Base-by-base conservation (phyloP, 805 yeast species). In the Yarrowia keelungensis region DNA sequence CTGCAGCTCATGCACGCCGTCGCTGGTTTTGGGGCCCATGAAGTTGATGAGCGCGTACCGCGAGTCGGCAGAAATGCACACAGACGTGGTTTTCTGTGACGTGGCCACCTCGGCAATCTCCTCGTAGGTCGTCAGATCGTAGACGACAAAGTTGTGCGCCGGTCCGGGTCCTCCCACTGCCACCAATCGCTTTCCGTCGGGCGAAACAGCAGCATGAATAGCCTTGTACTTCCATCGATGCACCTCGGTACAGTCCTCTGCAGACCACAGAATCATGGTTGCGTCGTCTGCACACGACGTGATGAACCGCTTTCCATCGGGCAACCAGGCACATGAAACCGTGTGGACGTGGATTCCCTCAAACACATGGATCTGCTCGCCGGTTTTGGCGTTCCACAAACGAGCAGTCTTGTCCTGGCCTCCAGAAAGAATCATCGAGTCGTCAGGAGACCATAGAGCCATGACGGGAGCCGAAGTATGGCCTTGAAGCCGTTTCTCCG, bases 381-480 rank as follows among this genome's bases (percentile, higher is more conserved):
- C 86, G 8, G 79, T 78, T 69, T 71, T 77, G 2, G 88, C 79
- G 72, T 86, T 86, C 91, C 96, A 91, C 1, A 93, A 79, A 64
- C 87, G 83, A 8, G 91, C 87, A 12, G 83, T 81, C 39, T 87
- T 86, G 76, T 91, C 97, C 72, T 88, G 84, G 9, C 93, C 86
- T 69, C 95, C 87, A 4, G 92, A 84, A 10, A 92, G 84, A 35
- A 93, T 71, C 73, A 83, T 84, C 8, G 82, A 74, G 73, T 91
- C 93, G 73, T 88, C 87, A 0, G 88, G 88, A 3, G 93, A 90
- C 89, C 97, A 93, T 73, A 80, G 70, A 74, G 81, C 73, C 76
- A 73, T 72, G 12, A 68, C 65, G 36, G 77, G 79, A 2, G 76
- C 78, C 3, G 67, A 65, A 9, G 76, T 68, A 3, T 70, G 22